These are phyloP conservation scores for Tilletia setariae DNA, from an alignment of 1,284 basidiomycete species.

Conservation along the genomic window DNA sequence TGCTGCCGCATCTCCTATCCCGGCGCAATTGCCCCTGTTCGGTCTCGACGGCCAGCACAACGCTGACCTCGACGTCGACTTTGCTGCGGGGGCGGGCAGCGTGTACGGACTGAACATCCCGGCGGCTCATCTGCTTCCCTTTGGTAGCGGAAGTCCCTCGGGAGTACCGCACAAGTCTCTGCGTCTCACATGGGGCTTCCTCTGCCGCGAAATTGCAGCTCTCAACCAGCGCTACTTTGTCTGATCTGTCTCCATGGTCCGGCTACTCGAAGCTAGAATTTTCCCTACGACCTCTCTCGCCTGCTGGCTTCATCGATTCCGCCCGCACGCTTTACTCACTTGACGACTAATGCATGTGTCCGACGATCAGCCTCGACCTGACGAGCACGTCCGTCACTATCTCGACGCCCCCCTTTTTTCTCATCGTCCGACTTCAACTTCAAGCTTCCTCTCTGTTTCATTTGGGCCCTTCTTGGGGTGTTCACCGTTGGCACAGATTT, in stretches of 20 bases:
- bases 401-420: too few relatives aligned
- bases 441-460: too few relatives aligned
- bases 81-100: slow-evolving; percentile 38
- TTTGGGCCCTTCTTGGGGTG: too few relatives aligned
- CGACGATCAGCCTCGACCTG: too few relatives aligned
- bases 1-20: neutral
- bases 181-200: slow-evolving; percentile 39
- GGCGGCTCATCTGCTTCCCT: slow-evolving; percentile 29
- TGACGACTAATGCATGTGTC: too few relatives aligned
- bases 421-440: too few relatives aligned
- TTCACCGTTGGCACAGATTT: too few relatives aligned
- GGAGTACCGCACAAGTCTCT: slow-evolving; percentile 30
- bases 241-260: slow-evolving; percentile 1
- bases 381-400: too few relatives aligned
- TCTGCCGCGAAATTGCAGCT: slow-evolving; percentile 41
- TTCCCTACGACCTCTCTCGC: too few relatives aligned
- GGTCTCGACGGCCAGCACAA: neutral
- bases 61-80: slow-evolving; percentile 31
- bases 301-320: too few relatives aligned
- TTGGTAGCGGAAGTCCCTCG: slow-evolving; percentile 36
- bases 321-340: too few relatives aligned
- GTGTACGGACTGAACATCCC: slow-evolving; percentile 32
- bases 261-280: too few relatives aligned
- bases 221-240: slow-evolving; percentile 47
- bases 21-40: neutral